Evolutionary conservation across 2,329 filamentous ascomycete species (phyloP), one percentile per base, ranked within the genome.

Genomic region (Colletotrichum agaves): DNA sequence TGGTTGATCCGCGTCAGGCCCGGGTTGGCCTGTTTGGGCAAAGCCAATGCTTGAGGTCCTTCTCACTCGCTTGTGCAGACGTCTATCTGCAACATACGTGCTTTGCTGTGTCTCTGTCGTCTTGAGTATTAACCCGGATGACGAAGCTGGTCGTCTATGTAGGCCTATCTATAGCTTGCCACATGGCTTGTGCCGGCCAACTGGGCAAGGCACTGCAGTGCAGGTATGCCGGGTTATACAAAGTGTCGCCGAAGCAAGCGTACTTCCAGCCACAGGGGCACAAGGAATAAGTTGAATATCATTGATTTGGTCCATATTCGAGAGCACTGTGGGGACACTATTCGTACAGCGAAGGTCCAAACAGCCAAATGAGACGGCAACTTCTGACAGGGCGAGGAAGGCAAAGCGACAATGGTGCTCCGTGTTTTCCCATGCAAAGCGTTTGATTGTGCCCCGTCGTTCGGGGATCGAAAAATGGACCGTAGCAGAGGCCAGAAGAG

Each of bases 21-120:
- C 60, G 49, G 23, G n/a, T 70, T 67, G 58, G 47, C 62, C 41
- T 44, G 47, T 63, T 70, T 55, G 43, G 67, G 67, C 47, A 43
- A 60, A 55, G 46, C 62, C 31, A 43, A 44, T 49, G 43, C 60
- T 50, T 58, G 65, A 52, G 23, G 52, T 27, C 10, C 27, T 66
- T 65, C 61, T 35, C 55, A 56, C 50, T 49, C 21, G 35, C 35
- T 43, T 31, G 15, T 50, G 49, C 23, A 59, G 56, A 19, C 33
- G 13, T 49, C 31, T 27, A 33, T 57, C 35, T 41, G 46, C 23
- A 17, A 39, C 49, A 44, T 52, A 31, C 27, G 27, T 27, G 27
- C 43, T 66, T 47, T 60, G 49, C 43, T 31, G 52, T 47, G 11
- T 44, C 21, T 53, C 46, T 23, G 17, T n/a, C 46, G 23, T 47